phyloP scores from a whole-genome alignment of 257 asterid genomes.

The Pogostemon cablin region DNA sequence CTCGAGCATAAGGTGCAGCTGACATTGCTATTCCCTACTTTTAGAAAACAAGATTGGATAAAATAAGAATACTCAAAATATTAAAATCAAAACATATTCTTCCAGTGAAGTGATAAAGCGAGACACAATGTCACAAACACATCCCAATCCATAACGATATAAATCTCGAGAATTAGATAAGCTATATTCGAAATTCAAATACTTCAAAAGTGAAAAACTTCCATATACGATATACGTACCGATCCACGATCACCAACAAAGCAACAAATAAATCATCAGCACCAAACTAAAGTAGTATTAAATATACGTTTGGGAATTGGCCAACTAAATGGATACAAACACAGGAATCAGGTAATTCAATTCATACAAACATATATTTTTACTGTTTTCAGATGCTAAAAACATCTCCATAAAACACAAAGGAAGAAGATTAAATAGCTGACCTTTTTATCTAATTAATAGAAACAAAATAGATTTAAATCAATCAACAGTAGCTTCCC shows the following conservation, averaged over 20 bases:
- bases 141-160: background rate
- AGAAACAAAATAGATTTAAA: slow-evolving; percentile 22
- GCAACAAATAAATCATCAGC: background rate
- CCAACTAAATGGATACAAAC: background rate
- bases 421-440: slow-evolving; percentile 19
- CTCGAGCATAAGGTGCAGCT: slow-evolving; percentile 34
- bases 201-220: slow-evolving; percentile 1
- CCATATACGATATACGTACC: background rate
- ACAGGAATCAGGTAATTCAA: background rate
- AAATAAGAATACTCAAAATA: background rate
- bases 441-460: background rate
- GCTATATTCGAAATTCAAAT: slow-evolving; percentile 5
- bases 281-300: background rate
- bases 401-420: background rate
- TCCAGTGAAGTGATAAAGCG: slow-evolving; percentile 10
- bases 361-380: background rate
- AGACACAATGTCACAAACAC: slow-evolving; percentile 5
- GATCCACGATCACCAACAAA: slow-evolving; percentile 18
- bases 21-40: slow-evolving; percentile 39
- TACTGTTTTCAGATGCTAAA: background rate
- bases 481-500: background rate
- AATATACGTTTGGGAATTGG: too few relatives aligned
- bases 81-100: slow-evolving; percentile 5
- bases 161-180: background rate
- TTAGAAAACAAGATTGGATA: background rate